Conservation (phyloP, 306 rosid genomes). For the Mucuna pruriens region DNA sequence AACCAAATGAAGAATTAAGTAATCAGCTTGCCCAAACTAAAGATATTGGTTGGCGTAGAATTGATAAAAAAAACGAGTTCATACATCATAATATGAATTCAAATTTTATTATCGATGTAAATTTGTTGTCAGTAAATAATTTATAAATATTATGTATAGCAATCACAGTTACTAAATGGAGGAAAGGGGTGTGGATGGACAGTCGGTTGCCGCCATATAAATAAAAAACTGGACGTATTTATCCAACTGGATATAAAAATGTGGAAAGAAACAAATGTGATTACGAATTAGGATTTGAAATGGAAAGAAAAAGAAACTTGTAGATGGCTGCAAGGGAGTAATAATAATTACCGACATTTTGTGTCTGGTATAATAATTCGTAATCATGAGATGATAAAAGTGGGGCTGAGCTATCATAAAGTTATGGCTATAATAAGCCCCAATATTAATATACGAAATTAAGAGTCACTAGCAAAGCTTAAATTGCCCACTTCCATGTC, state of each 20-base stretch:
- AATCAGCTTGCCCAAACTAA: neutral
- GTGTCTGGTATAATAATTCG: constrained; percentile 21
- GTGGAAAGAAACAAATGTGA: constrained; percentile 22
- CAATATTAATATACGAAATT: neutral
- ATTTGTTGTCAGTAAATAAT: no score
- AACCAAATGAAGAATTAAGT: neutral
- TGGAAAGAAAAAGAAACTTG: neutral
- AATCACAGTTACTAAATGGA: neutral
- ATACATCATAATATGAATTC: no score
- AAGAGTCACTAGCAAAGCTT: neutral
- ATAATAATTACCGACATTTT: constrained; percentile 36
- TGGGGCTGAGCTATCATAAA: neutral
- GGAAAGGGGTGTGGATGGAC: neutral
- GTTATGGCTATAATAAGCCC: neutral
- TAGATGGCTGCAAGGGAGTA: neutral
- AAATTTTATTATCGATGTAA: no score
- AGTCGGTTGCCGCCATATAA: constrained; percentile 38
- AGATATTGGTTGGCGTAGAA: no score
- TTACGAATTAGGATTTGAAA: neutral
- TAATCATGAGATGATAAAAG: constrained; percentile 37
- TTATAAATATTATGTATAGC: no score
- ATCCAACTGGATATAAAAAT: constrained; percentile 17
- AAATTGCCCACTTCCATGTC: constrained; percentile 28
- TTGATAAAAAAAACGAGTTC: no score
- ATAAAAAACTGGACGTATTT: neutral